Conservation (phyloP, 192 early-diverging fungal species). For the Irineochytrium annulatum region DNA sequence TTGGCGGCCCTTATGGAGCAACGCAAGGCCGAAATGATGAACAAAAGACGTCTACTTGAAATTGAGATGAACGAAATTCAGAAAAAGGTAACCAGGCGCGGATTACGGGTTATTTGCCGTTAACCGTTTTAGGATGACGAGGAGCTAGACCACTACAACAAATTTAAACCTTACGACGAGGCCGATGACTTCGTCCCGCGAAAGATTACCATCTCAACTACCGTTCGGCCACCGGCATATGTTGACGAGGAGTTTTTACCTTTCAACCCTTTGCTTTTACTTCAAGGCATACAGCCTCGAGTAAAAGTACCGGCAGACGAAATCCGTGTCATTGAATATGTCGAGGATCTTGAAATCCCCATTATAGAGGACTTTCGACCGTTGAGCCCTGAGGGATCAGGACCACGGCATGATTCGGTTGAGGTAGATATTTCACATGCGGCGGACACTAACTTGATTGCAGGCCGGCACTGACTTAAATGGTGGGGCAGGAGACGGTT, state of each 20-base stretch:
- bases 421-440: too few relatives aligned
- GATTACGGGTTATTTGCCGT: background rate
- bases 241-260: conserved; percentile 17
- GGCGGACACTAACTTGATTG: too few relatives aligned
- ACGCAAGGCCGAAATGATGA: conserved; percentile 1
- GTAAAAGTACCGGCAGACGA: conserved; percentile 10
- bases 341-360: conserved; percentile 11
- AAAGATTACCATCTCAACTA: too few relatives aligned
- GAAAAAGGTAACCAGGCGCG: background rate
- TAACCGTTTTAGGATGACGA: conserved; percentile 21
- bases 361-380: too few relatives aligned
- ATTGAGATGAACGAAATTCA: conserved; percentile 10
- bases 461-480: too few relatives aligned
- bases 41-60: background rate
- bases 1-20: conserved; percentile 4
- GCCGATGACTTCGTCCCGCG: background rate
- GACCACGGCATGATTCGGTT: too few relatives aligned
- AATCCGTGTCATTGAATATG: conserved; percentile 12
- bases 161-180: conserved; percentile 21
- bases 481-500: too few relatives aligned
- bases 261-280: conserved; percentile 9
- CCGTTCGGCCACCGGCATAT: too few relatives aligned
- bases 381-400: too few relatives aligned
- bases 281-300: too few relatives aligned
- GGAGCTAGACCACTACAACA: conserved; percentile 25